Evolutionary conservation across 2,329 filamentous ascomycete genomes (phyloP).

Genomic region (Aspergillus cejpii): DNA sequence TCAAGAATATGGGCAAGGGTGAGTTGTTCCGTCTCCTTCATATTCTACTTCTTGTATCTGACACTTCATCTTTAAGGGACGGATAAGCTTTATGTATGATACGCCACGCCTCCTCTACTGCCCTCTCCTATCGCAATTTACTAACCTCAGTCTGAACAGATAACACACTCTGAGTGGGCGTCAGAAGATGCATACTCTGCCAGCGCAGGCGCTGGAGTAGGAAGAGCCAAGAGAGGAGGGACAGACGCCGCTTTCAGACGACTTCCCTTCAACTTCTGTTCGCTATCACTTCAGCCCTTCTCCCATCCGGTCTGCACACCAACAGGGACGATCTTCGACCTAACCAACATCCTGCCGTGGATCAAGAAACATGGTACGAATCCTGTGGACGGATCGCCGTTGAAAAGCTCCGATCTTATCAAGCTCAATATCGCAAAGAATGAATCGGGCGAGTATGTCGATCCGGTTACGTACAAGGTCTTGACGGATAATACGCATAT

Average conservation of each 20-base stretch:
- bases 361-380: constrained; percentile 90
- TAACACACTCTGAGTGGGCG: constrained; percentile 97
- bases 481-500: constrained; percentile 98
- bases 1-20: constrained; percentile 27
- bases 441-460: constrained; percentile 82
- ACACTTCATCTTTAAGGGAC: constrained; percentile 34
- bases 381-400: constrained; percentile 71
- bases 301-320: constrained; percentile 86
- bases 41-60: background rate
- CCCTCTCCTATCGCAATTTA: constrained; percentile 11
- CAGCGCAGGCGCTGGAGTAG: constrained; percentile 62
- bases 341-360: constrained; percentile 91
- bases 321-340: constrained; percentile 84
- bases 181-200: constrained; percentile 83
- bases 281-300: constrained; percentile 91
- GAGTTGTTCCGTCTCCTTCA: background rate
- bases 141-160: constrained; percentile 43
- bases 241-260: constrained; percentile 67
- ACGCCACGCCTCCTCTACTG: constrained; percentile 1
- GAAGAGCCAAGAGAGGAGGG: constrained; percentile 47
- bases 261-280: constrained; percentile 96
- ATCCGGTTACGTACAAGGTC: constrained; percentile 94
- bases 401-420: constrained; percentile 77
- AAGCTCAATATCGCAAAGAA: constrained; percentile 90
- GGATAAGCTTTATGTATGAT: constrained; percentile 46